phyloP scores from a whole-genome alignment of 345 rosid genomes.

The Orychophragmus violaceus region DNA sequence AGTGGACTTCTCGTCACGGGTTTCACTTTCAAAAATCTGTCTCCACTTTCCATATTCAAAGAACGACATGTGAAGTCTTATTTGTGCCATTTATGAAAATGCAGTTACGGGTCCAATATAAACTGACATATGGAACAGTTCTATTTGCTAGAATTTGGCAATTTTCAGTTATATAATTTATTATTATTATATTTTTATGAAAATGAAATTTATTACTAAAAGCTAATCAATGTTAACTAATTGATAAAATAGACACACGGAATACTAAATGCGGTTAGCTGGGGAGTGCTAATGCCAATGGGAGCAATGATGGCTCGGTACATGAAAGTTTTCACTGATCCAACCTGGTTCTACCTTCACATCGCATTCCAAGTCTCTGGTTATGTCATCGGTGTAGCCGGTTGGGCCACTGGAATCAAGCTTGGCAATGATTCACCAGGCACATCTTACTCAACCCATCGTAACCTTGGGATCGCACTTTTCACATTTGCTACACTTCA shows the following conservation, averaged over 20 bases:
- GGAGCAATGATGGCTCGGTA: constrained; percentile 81
- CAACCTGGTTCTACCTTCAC: constrained; percentile 92
- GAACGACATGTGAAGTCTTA: not conserved
- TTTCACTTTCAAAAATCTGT: not conserved
- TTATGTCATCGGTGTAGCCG: constrained; percentile 67
- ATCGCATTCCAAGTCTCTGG: constrained; percentile 65
- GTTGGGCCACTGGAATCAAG: constrained; percentile 78
- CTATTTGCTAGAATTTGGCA: not conserved
- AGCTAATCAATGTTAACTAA: not conserved
- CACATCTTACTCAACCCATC: constrained; percentile 39
- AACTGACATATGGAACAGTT: not conserved
- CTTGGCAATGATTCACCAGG: constrained; percentile 58
- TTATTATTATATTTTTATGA: not conserved
- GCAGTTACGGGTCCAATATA: constrained; percentile 5
- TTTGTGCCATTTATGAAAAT: not conserved
- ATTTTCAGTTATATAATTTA: not conserved
- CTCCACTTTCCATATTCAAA: not conserved
- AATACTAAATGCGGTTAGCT: constrained; percentile 70
- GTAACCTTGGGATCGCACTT: constrained; percentile 64
- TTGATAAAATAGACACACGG: constrained; percentile 60
- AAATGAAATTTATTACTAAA: not conserved
- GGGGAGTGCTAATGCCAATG: constrained; percentile 76
- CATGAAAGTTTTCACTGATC: constrained; percentile 77
- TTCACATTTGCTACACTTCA: constrained; percentile 74
- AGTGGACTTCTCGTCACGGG: constrained; percentile 18